These are phyloP conservation scores for Penicillium italicum DNA, from an alignment of 2,329 filamentous ascomycete genomes.

Conservation along the genomic window DNA sequence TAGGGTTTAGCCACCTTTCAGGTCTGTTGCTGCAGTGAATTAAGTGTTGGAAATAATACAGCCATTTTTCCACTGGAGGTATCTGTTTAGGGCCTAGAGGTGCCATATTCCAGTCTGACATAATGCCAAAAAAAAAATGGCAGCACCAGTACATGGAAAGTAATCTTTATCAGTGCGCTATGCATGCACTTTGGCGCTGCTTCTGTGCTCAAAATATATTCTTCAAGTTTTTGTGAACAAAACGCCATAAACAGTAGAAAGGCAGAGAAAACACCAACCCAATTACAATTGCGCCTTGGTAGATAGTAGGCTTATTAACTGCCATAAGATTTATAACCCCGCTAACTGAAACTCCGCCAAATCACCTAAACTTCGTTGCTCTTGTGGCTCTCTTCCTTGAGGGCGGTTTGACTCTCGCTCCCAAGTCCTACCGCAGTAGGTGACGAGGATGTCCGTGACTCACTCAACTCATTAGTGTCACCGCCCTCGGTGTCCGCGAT, in stretches of 20 bases:
- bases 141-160: too few relatives aligned
- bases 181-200: background rate
- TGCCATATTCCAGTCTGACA: too few relatives aligned
- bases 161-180: background rate
- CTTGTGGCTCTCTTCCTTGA: background rate
- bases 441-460: too few relatives aligned
- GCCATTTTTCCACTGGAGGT: too few relatives aligned
- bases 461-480: too few relatives aligned
- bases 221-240: background rate
- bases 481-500: background rate
- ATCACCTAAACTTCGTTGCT: background rate
- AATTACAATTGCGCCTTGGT: background rate
- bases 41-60: too few relatives aligned
- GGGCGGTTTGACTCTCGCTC: background rate
- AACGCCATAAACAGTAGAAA: background rate
- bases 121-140: too few relatives aligned
- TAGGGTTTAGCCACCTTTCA: too few relatives aligned
- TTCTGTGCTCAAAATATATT: background rate
- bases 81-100: too few relatives aligned
- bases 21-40: too few relatives aligned
- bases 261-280: background rate
- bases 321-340: background rate
- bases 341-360: background rate
- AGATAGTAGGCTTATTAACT: background rate
- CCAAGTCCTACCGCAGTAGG: background rate